Evolutionary conservation across 805 yeast genomes (phyloP).

Genomic region (Ogataea ganodermae): DNA sequence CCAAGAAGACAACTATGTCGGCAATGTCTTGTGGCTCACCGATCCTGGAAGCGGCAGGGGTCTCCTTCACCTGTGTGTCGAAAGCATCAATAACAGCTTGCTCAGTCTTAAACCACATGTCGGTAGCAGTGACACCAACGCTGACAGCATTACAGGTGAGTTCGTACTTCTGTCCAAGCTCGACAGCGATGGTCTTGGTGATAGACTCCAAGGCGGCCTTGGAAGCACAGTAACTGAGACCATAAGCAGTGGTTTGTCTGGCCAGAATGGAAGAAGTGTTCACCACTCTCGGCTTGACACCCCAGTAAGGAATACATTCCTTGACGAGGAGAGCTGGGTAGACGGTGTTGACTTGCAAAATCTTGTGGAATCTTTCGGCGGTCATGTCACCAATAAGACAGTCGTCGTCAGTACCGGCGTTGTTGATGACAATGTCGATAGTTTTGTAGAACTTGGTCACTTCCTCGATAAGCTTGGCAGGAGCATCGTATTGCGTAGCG

Average conservation of each 20-base stretch:
- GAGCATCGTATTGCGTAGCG: slow-evolving; percentile 10
- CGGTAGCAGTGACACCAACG: slow-evolving; percentile 20
- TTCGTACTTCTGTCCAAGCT: slow-evolving; percentile 19
- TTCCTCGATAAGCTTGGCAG: slow-evolving; percentile 9
- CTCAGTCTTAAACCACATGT: slow-evolving; percentile 19
- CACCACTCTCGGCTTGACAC: slow-evolving; percentile 17
- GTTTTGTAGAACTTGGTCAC: slow-evolving; percentile 11
- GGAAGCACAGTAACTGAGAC: slow-evolving; percentile 16
- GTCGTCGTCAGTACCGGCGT: slow-evolving; percentile 23
- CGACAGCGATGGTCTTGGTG: slow-evolving; percentile 20
- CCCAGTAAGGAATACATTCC: slow-evolving; percentile 13
- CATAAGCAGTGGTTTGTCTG: slow-evolving; percentile 11
- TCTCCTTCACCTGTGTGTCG: slow-evolving; percentile 9
- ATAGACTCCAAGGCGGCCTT: slow-evolving; percentile 23
- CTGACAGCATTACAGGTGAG: slow-evolving; percentile 20
- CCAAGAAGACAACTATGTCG: slow-evolving; percentile 19
- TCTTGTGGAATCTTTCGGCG: slow-evolving; percentile 8
- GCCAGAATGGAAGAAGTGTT: slow-evolving; percentile 17
- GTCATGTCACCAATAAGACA: slow-evolving; percentile 10
- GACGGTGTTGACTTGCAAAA: slow-evolving; percentile 15
- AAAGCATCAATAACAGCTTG: slow-evolving; percentile 16
- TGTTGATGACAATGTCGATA: slow-evolving; percentile 23
- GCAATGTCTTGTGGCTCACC: slow-evolving; percentile 26
- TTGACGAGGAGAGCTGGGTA: slow-evolving; percentile 13
- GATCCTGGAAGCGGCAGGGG: slow-evolving; percentile 24